Evolutionary conservation across 192 early-diverging fungal genomes (phyloP), one percentile per base, ranked within the genome.

Genomic region (Coemansia sp.): DNA sequence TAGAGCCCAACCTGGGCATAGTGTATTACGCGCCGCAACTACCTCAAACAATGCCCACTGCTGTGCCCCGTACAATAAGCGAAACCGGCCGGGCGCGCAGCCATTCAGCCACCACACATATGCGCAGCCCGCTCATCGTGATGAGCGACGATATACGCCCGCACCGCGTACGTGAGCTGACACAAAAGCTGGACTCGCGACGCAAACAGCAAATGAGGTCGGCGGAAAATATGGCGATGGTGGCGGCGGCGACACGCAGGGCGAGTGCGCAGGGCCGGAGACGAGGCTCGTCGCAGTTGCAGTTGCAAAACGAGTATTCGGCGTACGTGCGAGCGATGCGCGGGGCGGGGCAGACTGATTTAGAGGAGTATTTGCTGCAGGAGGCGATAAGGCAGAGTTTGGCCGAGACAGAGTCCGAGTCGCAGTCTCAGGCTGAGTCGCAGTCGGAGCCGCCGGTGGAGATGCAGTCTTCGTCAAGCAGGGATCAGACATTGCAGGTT

Each of bases 291-390:
- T 51, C 48, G 17, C 19, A 9, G 22, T 15, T 52, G 37, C 3
- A 19, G 19, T 11, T 36, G n/a, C 7, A 31, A 11, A n/a, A 4
- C 12, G 86, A 89, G 68, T 88, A 89, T 52, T 69, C 71, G 54
- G 71, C 77, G 21, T 89, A 88, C 38, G 53, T 87, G 7, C 60
- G 75, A 0, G 92, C 88, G 0, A 88, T 94, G 88, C 74, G 87
- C 20, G 88, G 92, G 68, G 92, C 73, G 28, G 73, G 73, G 10
- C 69, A 89, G 21, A 87, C 87, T 15, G 90, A 97, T 60, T 60
- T 97, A 22, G 94, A 97, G 59, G 95, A 97, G 60, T 73, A 92
- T 65, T 88, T 97, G 93, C 68, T 97, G 1, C 88, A 94, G 84
- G 92, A 96, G 71, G 95, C 95, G 1, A 91, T 97, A 25, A 74